phyloP scores from a whole-genome alignment of 345 rosid genomes.

The Heritiera fomes region DNA sequence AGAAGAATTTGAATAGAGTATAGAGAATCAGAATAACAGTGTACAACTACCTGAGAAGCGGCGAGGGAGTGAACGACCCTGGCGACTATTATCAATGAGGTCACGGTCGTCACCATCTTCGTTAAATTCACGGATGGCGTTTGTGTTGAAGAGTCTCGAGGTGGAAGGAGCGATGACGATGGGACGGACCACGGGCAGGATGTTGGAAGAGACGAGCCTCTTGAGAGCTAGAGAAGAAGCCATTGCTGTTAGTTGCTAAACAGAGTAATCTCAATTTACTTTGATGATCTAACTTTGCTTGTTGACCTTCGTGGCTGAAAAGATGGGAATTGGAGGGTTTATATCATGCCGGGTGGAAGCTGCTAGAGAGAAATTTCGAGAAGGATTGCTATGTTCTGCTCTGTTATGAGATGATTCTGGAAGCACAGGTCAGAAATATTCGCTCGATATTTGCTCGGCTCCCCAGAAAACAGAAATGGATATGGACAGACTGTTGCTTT shows the following conservation, averaged over 20 bases:
- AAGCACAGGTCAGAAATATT: neutral
- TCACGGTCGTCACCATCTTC: conserved; percentile 21
- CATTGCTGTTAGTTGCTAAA: neutral
- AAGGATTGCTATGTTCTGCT: neutral
- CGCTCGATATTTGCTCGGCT: neutral
- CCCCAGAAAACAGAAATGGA: neutral
- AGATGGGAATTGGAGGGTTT: neutral
- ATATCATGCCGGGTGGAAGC: neutral
- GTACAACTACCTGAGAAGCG: conserved; percentile 47
- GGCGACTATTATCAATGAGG: conserved; percentile 26
- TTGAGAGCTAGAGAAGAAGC: conserved; percentile 5
- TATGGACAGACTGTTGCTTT: too few species aligned
- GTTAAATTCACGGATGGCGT: conserved; percentile 34
- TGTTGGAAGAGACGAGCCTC: neutral
- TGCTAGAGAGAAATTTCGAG: conserved; percentile 7
- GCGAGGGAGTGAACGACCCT: conserved; percentile 35
- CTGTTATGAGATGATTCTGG: neutral
- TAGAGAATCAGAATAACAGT: neutral
- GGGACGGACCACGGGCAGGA: conserved; percentile 17
- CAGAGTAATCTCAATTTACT: neutral
- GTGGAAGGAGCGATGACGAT: conserved; percentile 17
- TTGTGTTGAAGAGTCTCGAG: conserved; percentile 46
- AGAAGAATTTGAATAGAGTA: neutral
- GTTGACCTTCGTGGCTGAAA: rapidly evolving
- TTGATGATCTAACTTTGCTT: neutral